These are phyloP conservation scores for Hypomontagnella submonticulosa DNA, from an alignment of 495 filamentous ascomycete species.

Conservation along the genomic window DNA sequence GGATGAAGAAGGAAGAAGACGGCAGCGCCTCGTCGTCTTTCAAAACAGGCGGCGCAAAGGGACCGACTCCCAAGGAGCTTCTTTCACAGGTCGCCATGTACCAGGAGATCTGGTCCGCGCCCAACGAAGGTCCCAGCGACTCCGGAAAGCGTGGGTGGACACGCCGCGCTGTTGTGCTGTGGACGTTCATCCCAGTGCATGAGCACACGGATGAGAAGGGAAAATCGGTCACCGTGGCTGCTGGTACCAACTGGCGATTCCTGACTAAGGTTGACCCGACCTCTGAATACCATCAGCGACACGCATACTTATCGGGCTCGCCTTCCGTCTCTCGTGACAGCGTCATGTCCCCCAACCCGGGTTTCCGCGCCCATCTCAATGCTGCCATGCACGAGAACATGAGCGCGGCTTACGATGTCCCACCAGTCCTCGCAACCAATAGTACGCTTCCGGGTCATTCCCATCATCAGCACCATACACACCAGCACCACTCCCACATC, in stretches of 20 bases:
- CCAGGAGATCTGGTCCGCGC: slow-evolving; percentile 61
- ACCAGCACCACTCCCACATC: slow-evolving; percentile 29
- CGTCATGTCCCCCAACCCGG: slow-evolving; percentile 58
- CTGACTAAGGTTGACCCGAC: slow-evolving; percentile 59
- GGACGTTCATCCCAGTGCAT: slow-evolving; percentile 61
- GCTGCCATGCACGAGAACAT: slow-evolving; percentile 60
- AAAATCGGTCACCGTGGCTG: slow-evolving; percentile 44
- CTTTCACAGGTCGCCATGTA: slow-evolving; percentile 61
- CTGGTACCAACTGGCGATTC: slow-evolving; percentile 59
- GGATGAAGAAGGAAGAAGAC: slow-evolving; percentile 48
- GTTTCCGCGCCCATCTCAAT: slow-evolving; percentile 54
- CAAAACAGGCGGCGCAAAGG: slow-evolving; percentile 33
- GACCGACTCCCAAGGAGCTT: slow-evolving; percentile 56
- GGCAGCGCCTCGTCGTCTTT: slow-evolving; percentile 20
- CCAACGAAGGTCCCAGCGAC: slow-evolving; percentile 38
- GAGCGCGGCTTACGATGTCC: slow-evolving; percentile 51
- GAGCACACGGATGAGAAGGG: slow-evolving; percentile 49
- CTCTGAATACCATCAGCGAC: slow-evolving; percentile 57
- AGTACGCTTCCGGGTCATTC: slow-evolving; percentile 32
- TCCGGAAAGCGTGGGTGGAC: slow-evolving; percentile 51
- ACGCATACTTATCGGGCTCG: slow-evolving; percentile 49
- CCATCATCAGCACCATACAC: slow-evolving; percentile 10
- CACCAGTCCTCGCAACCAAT: slow-evolving; percentile 5
- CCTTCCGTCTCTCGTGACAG: slow-evolving; percentile 46
- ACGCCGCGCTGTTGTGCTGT: slow-evolving; percentile 57